Conservation (phyloP, 2,329 filamentous ascomycete species). For the Ophiostoma montium region DNA sequence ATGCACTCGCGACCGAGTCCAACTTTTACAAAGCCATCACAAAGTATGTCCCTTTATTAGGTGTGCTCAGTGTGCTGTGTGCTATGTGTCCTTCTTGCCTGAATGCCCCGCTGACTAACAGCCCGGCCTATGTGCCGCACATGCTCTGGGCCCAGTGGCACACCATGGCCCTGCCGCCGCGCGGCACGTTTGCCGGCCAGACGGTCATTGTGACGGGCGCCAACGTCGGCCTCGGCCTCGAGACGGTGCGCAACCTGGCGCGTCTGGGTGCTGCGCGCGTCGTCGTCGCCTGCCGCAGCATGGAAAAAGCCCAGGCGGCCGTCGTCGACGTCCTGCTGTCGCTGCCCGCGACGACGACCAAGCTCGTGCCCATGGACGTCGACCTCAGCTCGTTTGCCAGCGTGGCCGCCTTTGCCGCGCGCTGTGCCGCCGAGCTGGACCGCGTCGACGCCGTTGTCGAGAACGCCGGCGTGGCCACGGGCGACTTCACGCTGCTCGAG, state of each 20-base stretch:
- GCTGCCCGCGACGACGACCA: slow-evolving; percentile 7
- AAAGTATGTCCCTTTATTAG: background rate
- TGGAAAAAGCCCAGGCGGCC: slow-evolving; percentile 25
- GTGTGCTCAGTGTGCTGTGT: too few species aligned
- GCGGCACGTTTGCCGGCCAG: slow-evolving; percentile 15
- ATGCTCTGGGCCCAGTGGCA: slow-evolving; percentile 13
- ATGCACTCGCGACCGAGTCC: background rate
- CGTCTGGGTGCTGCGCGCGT: slow-evolving; percentile 23
- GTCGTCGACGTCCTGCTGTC: slow-evolving; percentile 22
- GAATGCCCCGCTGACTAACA: background rate
- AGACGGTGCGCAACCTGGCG: slow-evolving; percentile 24
- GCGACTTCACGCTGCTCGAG: slow-evolving; percentile 9
- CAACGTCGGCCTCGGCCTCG: slow-evolving; percentile 25
- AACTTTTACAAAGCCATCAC: background rate
- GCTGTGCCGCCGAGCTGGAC: slow-evolving; percentile 19
- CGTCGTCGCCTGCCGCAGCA: slow-evolving; percentile 25
- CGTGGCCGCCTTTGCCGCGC: slow-evolving; percentile 27
- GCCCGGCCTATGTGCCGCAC: slow-evolving; percentile 6
- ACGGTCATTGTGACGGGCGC: slow-evolving; percentile 25
- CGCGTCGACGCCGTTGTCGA: slow-evolving; percentile 29
- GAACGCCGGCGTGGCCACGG: slow-evolving; percentile 25
- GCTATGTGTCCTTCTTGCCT: too few species aligned
- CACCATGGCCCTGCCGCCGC: slow-evolving; percentile 13
- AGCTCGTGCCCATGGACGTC: slow-evolving; percentile 34
- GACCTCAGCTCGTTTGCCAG: slow-evolving; percentile 34